Percentiles rank a stretch among this genome's conserved stretches.
These are phyloP conservation scores for Uronychia binucleata DNA, from an alignment of 73 alveolate species.

Conservation along the genomic window DNA sequence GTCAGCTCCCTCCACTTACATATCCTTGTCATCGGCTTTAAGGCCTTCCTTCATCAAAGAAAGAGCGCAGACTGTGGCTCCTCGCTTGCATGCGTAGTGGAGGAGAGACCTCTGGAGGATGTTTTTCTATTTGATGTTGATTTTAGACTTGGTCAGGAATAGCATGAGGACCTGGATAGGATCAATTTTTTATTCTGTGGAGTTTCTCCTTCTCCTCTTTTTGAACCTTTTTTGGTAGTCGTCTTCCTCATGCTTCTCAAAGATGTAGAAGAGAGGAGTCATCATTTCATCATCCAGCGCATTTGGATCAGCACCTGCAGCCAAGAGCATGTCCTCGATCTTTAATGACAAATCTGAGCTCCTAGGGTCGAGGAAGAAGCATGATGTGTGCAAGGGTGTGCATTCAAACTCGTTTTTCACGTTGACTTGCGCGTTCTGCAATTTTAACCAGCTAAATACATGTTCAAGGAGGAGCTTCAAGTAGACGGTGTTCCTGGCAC, in stretches of 20 bases:
- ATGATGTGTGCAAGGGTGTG: conserved; percentile 32
- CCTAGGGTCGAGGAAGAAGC: neutral
- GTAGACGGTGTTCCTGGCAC: neutral
- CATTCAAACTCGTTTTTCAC: conserved; percentile 14
- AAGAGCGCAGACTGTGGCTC: conserved; percentile 50
- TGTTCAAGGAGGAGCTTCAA: neutral
- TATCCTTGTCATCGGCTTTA: neutral
- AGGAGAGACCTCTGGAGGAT: conserved; percentile 16
- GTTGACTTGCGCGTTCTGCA: conserved; percentile 19
- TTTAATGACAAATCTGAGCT: neutral
- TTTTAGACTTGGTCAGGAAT: neutral
- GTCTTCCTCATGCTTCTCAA: no score
- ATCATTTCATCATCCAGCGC: neutral
- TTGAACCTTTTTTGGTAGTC: no score
- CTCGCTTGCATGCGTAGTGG: conserved; percentile 55
- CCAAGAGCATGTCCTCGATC: conserved; percentile 4
- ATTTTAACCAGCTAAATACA: neutral
- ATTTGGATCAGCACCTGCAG: conserved; percentile 10
- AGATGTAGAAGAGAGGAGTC: conserved; percentile 11
- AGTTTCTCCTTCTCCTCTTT: no score
- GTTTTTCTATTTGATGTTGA: neutral
- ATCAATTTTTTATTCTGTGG: neutral
- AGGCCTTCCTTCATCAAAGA: conserved; percentile 46
- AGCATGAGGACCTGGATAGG: neutral
- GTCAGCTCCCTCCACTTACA: neutral